Conservation (phyloP, 2,329 filamentous ascomycete species). For the Claviceps arundinis region DNA sequence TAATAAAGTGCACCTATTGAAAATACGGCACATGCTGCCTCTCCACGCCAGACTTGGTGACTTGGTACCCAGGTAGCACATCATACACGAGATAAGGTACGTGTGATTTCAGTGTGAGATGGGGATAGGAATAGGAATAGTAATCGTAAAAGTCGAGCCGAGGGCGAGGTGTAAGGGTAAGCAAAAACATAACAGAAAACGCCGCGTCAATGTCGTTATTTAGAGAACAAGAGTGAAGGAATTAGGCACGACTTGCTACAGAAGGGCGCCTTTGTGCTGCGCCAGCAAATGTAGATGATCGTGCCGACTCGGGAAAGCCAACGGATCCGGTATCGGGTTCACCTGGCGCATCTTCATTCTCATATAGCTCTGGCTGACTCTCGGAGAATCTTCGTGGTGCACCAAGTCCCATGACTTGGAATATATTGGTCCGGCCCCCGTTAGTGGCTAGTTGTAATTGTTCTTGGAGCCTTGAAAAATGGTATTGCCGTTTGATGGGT, state of each 20-base stretch:
- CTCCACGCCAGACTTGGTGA: not conserved
- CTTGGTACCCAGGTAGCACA: not conserved
- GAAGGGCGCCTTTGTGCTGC: constrained; percentile 31
- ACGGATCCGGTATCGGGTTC: constrained; percentile 36
- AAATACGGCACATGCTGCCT: not conserved
- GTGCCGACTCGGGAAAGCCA: constrained; percentile 22
- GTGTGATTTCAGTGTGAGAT: not conserved
- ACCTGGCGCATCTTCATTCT: constrained; percentile 43
- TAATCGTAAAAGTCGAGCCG: not conserved
- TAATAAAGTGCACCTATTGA: not conserved
- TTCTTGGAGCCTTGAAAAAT: constrained; percentile 48
- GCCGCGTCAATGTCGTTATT: not conserved
- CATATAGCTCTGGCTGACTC: constrained; percentile 31
- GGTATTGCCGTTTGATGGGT: constrained; percentile 50
- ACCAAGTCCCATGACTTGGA: constrained; percentile 44
- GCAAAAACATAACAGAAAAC: not conserved
- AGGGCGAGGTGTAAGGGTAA: not conserved
- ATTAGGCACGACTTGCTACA: constrained; percentile 33
- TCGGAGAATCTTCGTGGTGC: constrained; percentile 37
- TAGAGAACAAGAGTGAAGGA: not conserved
- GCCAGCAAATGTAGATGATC: constrained; percentile 34
- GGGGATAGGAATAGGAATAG: not conserved
- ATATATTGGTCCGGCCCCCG: constrained; percentile 51
- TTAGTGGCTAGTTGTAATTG: constrained; percentile 55
- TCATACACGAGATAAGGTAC: not conserved